phyloP scores from a whole-genome alignment of 371 early-diverging fungal species.

The Circinella minor region DNA sequence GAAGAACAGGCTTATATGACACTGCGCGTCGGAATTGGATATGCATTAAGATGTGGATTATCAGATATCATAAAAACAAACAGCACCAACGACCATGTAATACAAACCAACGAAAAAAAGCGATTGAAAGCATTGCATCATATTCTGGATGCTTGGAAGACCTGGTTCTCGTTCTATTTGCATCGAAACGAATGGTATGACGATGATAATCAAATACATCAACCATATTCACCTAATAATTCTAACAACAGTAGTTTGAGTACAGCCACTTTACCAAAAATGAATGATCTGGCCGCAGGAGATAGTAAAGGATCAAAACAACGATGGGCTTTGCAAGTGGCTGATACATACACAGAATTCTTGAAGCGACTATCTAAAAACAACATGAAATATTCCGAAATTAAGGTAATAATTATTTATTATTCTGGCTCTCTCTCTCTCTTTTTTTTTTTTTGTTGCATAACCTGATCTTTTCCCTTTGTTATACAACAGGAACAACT shows the following conservation, averaged over 20 bases:
- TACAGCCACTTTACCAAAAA: background rate
- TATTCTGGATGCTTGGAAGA: constrained; percentile 23
- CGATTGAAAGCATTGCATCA: background rate
- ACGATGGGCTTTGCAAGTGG: constrained; percentile 24
- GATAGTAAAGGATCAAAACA: constrained; percentile 7
- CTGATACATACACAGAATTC: constrained; percentile 23
- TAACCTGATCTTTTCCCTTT: background rate
- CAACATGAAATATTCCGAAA: constrained; percentile 8
- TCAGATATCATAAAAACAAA: background rate
- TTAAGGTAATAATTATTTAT: constrained; percentile 15
- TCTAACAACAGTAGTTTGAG: too few species aligned
- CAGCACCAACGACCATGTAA: background rate
- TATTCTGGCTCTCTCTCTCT: background rate
- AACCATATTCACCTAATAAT: too few species aligned
- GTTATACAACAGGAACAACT: background rate
- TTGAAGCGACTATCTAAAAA: constrained; percentile 17
- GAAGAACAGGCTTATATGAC: constrained; percentile 42
- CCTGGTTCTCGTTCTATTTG: constrained; percentile 27
- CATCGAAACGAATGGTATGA: constrained; percentile 15
- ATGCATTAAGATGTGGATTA: constrained; percentile 19
- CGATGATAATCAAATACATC: background rate
- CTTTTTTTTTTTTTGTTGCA: background rate
- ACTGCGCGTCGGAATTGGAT: constrained; percentile 23
- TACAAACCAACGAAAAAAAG: background rate
- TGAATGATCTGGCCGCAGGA: background rate